These are phyloP conservation scores for Gelatoporia subvermispora DNA, from an alignment of 768 basidiomycete genomes.

Conservation along the genomic window DNA sequence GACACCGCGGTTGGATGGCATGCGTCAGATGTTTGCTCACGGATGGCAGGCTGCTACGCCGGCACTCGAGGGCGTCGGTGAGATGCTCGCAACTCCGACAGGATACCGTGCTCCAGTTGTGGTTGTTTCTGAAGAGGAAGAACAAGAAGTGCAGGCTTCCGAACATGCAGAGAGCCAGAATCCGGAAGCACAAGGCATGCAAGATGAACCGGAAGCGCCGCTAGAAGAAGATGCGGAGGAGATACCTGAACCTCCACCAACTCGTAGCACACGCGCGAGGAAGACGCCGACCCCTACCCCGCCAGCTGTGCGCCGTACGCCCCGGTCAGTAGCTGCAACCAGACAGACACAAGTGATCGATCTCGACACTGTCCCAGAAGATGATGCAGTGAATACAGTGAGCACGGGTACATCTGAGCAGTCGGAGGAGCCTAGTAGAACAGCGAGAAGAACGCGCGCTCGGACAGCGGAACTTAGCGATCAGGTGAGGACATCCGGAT, in stretches of 20 bases:
- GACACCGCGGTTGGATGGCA: constrained; percentile 32
- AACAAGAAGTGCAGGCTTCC: not conserved
- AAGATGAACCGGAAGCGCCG: constrained; percentile 1
- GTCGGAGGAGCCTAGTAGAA: constrained; percentile 7
- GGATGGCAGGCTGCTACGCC: constrained; percentile 19
- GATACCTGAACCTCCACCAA: constrained; percentile 1
- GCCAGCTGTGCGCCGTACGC: constrained; percentile 5
- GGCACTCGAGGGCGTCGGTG: constrained; percentile 28
- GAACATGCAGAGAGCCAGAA: not conserved
- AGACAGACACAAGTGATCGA: constrained; percentile 11
- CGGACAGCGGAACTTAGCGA: constrained; percentile 15
- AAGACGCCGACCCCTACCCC: not conserved
- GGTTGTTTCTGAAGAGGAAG: no score
- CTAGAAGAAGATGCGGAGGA: not conserved
- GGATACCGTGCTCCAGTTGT: constrained; percentile 19
- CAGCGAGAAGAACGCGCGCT: constrained; percentile 16
- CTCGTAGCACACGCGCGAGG: constrained; percentile 1
- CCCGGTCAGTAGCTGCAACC: constrained; percentile 8
- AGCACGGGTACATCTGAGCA: not conserved
- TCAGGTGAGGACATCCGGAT: no score
- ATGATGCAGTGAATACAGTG: constrained; percentile 1
- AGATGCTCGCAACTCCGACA: constrained; percentile 27
- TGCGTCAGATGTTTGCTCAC: constrained; percentile 26
- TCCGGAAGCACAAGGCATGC: not conserved
- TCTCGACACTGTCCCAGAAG: constrained; percentile 10